Evolutionary conservation across 2,329 filamentous ascomycete genomes (phyloP), one percentile per base, ranked within the genome.

Genomic region (Paecilomyces dactylethromorphus): DNA sequence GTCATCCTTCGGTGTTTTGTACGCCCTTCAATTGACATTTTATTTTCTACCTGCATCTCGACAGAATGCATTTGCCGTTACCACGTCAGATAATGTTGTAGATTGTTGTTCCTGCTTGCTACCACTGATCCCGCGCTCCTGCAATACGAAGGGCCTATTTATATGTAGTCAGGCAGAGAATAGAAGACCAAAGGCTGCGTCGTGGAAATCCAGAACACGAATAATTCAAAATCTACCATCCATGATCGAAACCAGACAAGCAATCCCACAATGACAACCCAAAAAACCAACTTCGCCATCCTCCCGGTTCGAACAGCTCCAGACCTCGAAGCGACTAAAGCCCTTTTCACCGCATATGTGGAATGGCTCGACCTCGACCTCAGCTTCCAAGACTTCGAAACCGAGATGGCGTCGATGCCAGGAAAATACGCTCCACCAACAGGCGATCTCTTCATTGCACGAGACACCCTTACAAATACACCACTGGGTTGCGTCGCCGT

Each of bases 301-400:
- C n/a, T 18, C 3, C n/a, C 39, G n/a, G 39, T 45, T 3, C 39
- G 39, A 45, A 45, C 39, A 45, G 3, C 4, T 18, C 7, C 39
- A n/a, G 39, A 45, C 18, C 39, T 45, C 1, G 39, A 45, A 45
- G 70, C 69, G 18, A 74, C 82, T 68, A 63, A 72, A 57, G 57
- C 74, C 64, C 68, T 81, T 32, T 78, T 81, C 64, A 71, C 66
- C 13, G 67, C 71, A 7, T 81, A 81, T 60, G 72, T 74, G 2
- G 55, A 66, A 55, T 76, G 77, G 1, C 72, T 86, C 1, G 74
- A 74, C 21, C 75, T 86, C 56, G 82, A 84, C 63, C 80, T 86
- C 35, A 74, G 76, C 11, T 87, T 83, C 65, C 84, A 87, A 68
- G 74, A 77, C 60, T 86, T 85, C 69, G 66, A 75, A 10, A 65